Base-by-base conservation (phyloP, 352 stramenopile genomes). In the Aphanomyces cochlioides region DNA sequence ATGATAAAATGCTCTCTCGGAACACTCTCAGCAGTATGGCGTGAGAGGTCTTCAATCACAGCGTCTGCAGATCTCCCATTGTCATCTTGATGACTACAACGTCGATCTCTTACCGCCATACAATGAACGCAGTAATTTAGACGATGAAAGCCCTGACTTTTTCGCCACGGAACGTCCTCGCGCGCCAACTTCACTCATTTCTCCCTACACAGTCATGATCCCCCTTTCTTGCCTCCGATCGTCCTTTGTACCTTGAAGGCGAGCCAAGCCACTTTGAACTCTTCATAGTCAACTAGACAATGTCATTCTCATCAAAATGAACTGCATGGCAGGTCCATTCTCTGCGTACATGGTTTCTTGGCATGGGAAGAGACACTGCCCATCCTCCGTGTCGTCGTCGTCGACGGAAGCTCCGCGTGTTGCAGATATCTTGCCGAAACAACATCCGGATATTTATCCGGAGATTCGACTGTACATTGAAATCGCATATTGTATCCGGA, bases 251-350 rank as follows among this genome's bases (percentile, higher is more conserved):
- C 86, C 81, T 92, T 92, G 74, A 94, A 94, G 47, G 87, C 92
- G 48, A 94, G 77, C 87, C 87, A 94, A 60, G 83, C 87, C 72
- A 94, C 85, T 41, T 80, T 90, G 74, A 94, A 93, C 66, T 93
- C 87, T 8, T 81, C 80, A 2, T 77, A 74, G 19, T 89, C 78
- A 70, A 94, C 85, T 94, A 73, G 56, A 7, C 36, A 21, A 47
- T 12, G 36, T 6, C 54, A 72, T 53, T 28, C 28, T 28, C 34
- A 56, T 69, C 43, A n/a, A 50, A 12, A 50, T 50, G 43, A 12
- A n/a, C 43, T n/a, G 28, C 28, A 28, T 28, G 28, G 28, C 28
- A 28, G 28, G 28, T 28, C 43, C 43, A 12, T 50, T n/a, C 17
- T 41, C 3, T 17, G n/a, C 54, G n/a, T 61, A 61, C 54, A 61